A percentile compares a stretch with the other conserved stretches of the same genome.
Evolutionary conservation across 805 yeast genomes (phyloP).

Genomic region (Saccharomycopsis fibuligera): DNA sequence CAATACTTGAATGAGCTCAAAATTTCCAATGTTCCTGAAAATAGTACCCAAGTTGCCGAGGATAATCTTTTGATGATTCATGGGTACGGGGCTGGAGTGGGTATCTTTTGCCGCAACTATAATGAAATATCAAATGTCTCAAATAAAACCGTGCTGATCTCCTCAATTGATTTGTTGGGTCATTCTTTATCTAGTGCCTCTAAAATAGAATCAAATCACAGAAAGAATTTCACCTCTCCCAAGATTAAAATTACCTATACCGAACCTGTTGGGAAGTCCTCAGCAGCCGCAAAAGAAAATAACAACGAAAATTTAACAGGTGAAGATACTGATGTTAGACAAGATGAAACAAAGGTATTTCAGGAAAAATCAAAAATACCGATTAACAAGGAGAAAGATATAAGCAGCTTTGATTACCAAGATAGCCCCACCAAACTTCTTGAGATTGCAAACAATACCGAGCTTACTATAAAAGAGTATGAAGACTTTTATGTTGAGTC

Average conservation of each 20-base stretch:
- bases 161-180: slow-evolving; percentile 66
- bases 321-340: no score
- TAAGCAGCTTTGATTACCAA: slow-evolving; percentile 22
- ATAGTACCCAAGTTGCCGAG: background rate
- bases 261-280: no score
- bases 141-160: slow-evolving; percentile 36
- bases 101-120: slow-evolving; percentile 71
- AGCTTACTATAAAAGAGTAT: slow-evolving; percentile 36
- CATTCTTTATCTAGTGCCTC: slow-evolving; percentile 49
- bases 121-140: slow-evolving; percentile 41
- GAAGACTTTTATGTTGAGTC: slow-evolving; percentile 53
- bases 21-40: background rate
- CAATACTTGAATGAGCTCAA: slow-evolving; percentile 3
- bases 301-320: no score
- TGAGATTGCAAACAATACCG: slow-evolving; percentile 32
- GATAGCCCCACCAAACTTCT: slow-evolving; percentile 23
- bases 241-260: slow-evolving; percentile 26
- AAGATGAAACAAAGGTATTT: slow-evolving; percentile 21
- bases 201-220: slow-evolving; percentile 28
- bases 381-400: slow-evolving; percentile 20
- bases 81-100: slow-evolving; percentile 91
- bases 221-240: slow-evolving; percentile 36
- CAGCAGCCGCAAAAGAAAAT: no score
- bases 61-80: slow-evolving; percentile 63
- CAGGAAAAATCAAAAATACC: slow-evolving; percentile 12